Evolutionary conservation across 164 flowering plant genomes (phyloP).

Genomic region (Chimonanthus praecox): DNA sequence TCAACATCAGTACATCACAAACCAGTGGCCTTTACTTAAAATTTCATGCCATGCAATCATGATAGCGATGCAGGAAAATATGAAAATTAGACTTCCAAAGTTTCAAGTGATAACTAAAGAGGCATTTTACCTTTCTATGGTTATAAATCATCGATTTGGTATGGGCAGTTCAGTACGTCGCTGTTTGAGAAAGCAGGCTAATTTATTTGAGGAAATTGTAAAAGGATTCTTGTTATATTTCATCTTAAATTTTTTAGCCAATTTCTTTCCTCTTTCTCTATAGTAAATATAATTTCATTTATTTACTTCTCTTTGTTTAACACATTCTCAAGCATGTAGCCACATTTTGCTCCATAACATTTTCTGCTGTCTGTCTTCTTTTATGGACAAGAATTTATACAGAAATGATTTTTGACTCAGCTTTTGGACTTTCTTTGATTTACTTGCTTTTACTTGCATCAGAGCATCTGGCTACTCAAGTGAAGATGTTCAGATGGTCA

Average conservation of each 20-base stretch:
- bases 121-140: not conserved
- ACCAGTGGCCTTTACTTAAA: too few species aligned
- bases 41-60: not conserved
- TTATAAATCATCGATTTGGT: not conserved
- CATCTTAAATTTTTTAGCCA: not conserved
- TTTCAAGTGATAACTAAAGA: not conserved
- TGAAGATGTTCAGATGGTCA: constrained; percentile 99
- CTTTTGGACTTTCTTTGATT: not conserved
- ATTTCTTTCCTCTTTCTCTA: not conserved
- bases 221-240: not conserved
- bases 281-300: not conserved
- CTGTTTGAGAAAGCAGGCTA: not conserved
- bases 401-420: not conserved
- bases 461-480: constrained; percentile 99
- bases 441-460: constrained; percentile 8
- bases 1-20: too few species aligned
- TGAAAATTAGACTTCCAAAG: too few species aligned
- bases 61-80: too few species aligned
- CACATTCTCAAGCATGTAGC: not conserved
- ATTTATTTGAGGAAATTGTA: not conserved
- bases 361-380: not conserved
- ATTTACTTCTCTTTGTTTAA: not conserved
- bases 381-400: not conserved
- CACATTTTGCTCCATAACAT: not conserved
- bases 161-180: not conserved